Percentiles rank a stretch among this genome's conserved stretches.
phyloP scores from a whole-genome alignment of 129 eudicot species.

The Mikania micrantha region DNA sequence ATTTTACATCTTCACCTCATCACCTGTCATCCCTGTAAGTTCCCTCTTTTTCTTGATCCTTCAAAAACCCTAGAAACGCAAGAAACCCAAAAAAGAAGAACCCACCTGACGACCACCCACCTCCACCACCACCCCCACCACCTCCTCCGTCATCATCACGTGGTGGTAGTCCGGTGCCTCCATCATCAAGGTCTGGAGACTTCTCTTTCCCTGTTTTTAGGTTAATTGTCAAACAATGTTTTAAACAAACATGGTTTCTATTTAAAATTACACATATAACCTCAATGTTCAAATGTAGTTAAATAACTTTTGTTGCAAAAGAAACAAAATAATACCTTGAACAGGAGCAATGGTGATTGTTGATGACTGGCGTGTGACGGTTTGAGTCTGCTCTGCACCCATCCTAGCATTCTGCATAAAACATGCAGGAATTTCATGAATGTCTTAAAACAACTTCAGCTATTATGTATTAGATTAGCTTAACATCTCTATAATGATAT shows the following conservation, averaged over 20 bases:
- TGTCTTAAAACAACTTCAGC: not conserved
- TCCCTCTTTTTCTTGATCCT: conserved; percentile 58
- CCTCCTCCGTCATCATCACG: conserved; percentile 92
- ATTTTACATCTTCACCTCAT: not conserved
- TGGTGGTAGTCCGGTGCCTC: conserved; percentile 79
- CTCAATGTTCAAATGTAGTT: not conserved
- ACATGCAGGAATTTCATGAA: not conserved
- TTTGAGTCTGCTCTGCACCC: conserved; percentile 82
- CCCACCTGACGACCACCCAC: conserved; percentile 64
- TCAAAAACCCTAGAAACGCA: conserved; percentile 63
- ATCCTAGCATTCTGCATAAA: conserved; percentile 60
- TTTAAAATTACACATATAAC: not conserved
- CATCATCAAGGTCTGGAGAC: conserved; percentile 86
- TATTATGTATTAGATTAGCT: not conserved
- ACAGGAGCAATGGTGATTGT: conserved; percentile 77
- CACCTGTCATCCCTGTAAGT: conserved; percentile 23
- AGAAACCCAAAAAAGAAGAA: conserved; percentile 87
- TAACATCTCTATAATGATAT: not conserved
- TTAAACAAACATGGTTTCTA: not conserved
- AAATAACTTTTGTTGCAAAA: not conserved
- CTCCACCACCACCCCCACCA: conserved; percentile 85
- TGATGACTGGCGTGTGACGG: conserved; percentile 70
- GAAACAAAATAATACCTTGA: conserved; percentile 39
- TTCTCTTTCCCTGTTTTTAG: conserved; percentile 65
- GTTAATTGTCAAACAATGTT: not conserved